Percentiles rank a stretch among this genome's conserved stretches.
Evolutionary conservation across 495 filamentous ascomycete species (phyloP).

Genomic region (Neurospora pannonica): DNA sequence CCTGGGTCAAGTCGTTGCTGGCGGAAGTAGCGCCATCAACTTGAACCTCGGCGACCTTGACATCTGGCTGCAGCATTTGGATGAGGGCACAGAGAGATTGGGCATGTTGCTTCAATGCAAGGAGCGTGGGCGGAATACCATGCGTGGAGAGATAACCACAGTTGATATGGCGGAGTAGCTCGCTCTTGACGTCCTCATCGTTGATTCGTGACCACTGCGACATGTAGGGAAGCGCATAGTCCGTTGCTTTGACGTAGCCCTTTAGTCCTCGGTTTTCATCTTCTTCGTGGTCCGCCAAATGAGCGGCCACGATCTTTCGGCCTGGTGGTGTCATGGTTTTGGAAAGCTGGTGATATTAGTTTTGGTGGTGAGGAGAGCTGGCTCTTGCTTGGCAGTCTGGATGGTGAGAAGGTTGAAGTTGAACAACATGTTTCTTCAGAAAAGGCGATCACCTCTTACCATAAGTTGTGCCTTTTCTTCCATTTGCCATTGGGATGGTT

Average conservation of each 20-base stretch:
- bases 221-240: slow-evolving; percentile 23
- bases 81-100: slow-evolving; percentile 43
- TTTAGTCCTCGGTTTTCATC: slow-evolving; percentile 13
- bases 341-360: slow-evolving; percentile 24
- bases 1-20: not conserved
- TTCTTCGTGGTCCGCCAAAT: slow-evolving; percentile 21
- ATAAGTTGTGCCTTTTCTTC: not conserved
- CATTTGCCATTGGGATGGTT: not conserved
- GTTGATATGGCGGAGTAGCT: slow-evolving; percentile 34
- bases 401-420: not conserved
- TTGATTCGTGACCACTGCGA: slow-evolving; percentile 20
- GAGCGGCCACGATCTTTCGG: slow-evolving; percentile 3
- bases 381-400: not conserved
- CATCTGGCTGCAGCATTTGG: slow-evolving; percentile 28
- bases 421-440: not conserved
- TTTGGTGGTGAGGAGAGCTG: slow-evolving; percentile 22
- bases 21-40: slow-evolving; percentile 2
- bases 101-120: slow-evolving; percentile 45
- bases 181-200: slow-evolving; percentile 4
- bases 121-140: slow-evolving; percentile 36
- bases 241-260: slow-evolving; percentile 24
- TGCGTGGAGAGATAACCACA: slow-evolving; percentile 43
- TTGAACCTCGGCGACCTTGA: slow-evolving; percentile 18
- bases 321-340: slow-evolving; percentile 1
- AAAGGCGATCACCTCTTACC: not conserved